phyloP scores from a whole-genome alignment of 176 grass and related monocot species.

The Urochloa ruziziensis region DNA sequence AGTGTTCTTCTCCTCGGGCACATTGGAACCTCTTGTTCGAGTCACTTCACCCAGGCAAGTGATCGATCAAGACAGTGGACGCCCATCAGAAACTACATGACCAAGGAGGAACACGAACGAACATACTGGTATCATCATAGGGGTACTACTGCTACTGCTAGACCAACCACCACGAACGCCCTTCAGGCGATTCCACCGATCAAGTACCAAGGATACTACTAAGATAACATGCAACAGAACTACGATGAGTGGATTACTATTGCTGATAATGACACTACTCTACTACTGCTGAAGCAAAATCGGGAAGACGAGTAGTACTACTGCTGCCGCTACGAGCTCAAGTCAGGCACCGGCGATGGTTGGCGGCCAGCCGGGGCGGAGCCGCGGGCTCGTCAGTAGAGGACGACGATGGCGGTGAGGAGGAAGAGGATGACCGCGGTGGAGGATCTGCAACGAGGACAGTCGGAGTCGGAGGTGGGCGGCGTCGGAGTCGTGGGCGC shows the following conservation, averaged over 20 bases:
- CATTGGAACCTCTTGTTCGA: background rate
- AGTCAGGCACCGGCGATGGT: slow-evolving; percentile 6
- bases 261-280: background rate
- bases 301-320: background rate
- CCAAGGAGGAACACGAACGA: background rate
- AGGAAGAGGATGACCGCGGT: background rate
- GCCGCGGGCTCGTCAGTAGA: background rate
- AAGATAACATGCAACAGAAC: slow-evolving; percentile 25
- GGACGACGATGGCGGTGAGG: background rate
- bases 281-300: background rate
- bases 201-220: background rate
- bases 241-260: background rate
- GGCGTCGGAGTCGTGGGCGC: background rate
- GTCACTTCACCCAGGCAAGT: background rate
- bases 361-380: background rate
- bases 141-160: background rate
- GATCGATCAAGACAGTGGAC: background rate
- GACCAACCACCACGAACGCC: background rate
- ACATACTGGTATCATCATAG: background rate
- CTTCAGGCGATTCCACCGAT: background rate
- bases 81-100: background rate
- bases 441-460: background rate
- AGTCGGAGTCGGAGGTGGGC: background rate
- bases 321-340: slow-evolving; percentile 2
- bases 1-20: background rate